Conservation (phyloP, 208 protist genomes). For the Trypanosoma lewisi region DNA sequence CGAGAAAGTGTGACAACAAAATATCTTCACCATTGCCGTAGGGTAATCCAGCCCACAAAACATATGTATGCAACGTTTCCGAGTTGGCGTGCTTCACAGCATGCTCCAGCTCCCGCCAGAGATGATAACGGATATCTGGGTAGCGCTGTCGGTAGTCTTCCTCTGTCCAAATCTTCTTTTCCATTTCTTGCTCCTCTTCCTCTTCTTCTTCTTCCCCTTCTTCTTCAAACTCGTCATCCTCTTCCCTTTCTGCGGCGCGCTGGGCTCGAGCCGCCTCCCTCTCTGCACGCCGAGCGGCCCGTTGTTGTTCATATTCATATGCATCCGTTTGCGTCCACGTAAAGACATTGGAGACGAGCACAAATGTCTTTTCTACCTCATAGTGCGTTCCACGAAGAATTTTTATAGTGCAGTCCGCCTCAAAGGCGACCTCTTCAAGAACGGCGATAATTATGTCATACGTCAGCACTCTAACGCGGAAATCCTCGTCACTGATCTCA, state of each 20-base stretch:
- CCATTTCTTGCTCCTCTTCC: slow-evolving; percentile 50
- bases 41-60: slow-evolving; percentile 86
- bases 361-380: slow-evolving; percentile 91
- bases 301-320: slow-evolving; percentile 44
- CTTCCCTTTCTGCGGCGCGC: too few species aligned
- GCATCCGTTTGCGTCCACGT: slow-evolving; percentile 81
- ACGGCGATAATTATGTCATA: slow-evolving; percentile 87
- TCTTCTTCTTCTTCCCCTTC: slow-evolving; percentile 39
- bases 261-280: slow-evolving; percentile 50
- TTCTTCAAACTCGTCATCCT: slow-evolving; percentile 32
- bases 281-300: slow-evolving; percentile 31
- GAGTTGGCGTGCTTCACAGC: slow-evolving; percentile 83
- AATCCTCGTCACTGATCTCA: slow-evolving; percentile 53
- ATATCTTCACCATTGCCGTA: slow-evolving; percentile 87
- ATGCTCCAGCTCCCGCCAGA: slow-evolving; percentile 88
- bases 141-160: slow-evolving; percentile 84
- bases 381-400: slow-evolving; percentile 78
- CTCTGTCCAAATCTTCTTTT: slow-evolving; percentile 76
- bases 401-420: slow-evolving; percentile 82
- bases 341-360: slow-evolving; percentile 83
- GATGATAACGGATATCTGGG: slow-evolving; percentile 82
- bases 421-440: slow-evolving; percentile 76
- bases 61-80: slow-evolving; percentile 88
- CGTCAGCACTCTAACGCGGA: slow-evolving; percentile 56
- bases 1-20: slow-evolving; percentile 54